Conservation (phyloP, 208 protist genomes). For the Acanthamoeba divionensis region DNA sequence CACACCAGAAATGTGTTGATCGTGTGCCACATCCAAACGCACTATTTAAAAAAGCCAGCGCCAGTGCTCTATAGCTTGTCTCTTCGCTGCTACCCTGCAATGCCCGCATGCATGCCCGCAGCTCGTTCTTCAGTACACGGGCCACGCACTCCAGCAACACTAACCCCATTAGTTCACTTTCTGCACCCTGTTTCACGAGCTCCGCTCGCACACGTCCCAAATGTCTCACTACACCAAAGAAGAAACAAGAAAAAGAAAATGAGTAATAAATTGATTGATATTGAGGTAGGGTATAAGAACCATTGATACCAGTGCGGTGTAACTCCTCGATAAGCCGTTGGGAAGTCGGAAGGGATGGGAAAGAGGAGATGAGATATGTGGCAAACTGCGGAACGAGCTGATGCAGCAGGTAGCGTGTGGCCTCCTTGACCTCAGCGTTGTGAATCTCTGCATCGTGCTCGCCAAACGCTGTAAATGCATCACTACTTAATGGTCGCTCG, state of each 20-base stretch:
- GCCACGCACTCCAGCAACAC: constrained; percentile 24
- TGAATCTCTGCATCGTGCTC: constrained; percentile 49
- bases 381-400: constrained; percentile 25
- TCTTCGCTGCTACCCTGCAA: background rate
- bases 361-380: background rate
- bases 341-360: background rate
- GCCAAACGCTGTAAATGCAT: constrained; percentile 48
- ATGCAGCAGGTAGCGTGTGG: background rate
- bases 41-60: constrained; percentile 23
- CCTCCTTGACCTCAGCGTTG: constrained; percentile 18
- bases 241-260: background rate
- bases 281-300: background rate
- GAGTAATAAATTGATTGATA: background rate
- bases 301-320: constrained; percentile 45
- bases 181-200: background rate
- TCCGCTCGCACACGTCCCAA: constrained; percentile 24
- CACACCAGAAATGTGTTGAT: background rate
- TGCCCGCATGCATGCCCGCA: constrained; percentile 3
- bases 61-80: background rate
- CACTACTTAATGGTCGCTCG: background rate
- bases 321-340: constrained; percentile 19
- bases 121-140: constrained; percentile 45
- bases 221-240: background rate
- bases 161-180: background rate
- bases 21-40: background rate